These are phyloP conservation scores for Barnettozyma sp. DNA, from an alignment of 805 yeast species.

Conservation along the genomic window DNA sequence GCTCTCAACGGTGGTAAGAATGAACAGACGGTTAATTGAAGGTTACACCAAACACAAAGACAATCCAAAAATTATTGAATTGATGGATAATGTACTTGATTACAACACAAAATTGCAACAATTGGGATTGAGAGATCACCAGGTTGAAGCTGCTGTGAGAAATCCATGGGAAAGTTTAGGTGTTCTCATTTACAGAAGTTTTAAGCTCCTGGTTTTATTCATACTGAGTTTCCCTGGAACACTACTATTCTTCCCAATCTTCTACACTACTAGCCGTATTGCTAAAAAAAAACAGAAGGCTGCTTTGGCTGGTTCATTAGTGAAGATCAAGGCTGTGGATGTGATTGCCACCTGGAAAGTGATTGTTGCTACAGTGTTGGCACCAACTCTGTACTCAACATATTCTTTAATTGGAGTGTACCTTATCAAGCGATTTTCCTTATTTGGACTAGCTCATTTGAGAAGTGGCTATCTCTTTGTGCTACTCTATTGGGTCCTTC, in stretches of 20 bases:
- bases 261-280: constrained; percentile 61
- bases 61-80: constrained; percentile 55
- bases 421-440: constrained; percentile 28
- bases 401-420: constrained; percentile 52
- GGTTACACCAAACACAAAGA: constrained; percentile 77
- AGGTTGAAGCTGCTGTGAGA: constrained; percentile 47
- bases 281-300: constrained; percentile 64
- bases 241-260: constrained; percentile 78
- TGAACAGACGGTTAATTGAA: constrained; percentile 77
- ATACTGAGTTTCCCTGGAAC: constrained; percentile 78
- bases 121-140: constrained; percentile 66
- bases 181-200: constrained; percentile 45
- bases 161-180: constrained; percentile 42
- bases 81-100: constrained; percentile 54
- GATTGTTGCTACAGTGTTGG: constrained; percentile 72
- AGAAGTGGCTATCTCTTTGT: constrained; percentile 31
- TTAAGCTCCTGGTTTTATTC: constrained; percentile 45
- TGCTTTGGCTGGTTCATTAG: constrained; percentile 87
- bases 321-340: constrained; percentile 83
- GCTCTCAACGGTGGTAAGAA: constrained; percentile 72
- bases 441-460: constrained; percentile 12
- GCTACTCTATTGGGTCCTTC: constrained; percentile 47
- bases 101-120: constrained; percentile 63
- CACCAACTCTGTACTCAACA: constrained; percentile 75
- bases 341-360: constrained; percentile 96